These are phyloP conservation scores for Cetraspora pellucida DNA, from an alignment of 192 early-diverging fungal species.

Conservation along the genomic window DNA sequence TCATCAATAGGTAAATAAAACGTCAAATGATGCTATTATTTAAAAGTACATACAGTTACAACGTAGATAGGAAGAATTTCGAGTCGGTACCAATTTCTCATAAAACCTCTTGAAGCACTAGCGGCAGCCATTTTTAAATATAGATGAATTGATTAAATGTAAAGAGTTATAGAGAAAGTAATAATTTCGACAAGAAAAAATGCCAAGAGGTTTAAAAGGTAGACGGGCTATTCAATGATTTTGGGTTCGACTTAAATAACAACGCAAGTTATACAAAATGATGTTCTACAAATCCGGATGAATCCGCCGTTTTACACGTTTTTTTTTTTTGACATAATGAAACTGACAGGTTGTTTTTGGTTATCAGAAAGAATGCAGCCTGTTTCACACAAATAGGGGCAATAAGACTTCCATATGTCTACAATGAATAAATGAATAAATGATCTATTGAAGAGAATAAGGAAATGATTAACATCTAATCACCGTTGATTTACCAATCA, in stretches of 20 bases:
- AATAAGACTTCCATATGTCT: too few species aligned
- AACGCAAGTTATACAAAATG: too few species aligned
- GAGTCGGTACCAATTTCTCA: conserved; percentile 58
- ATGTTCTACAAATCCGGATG: neutral
- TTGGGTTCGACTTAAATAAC: too few species aligned
- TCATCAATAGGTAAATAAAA: neutral
- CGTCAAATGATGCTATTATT: neutral
- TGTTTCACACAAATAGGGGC: too few species aligned
- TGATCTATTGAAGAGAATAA: too few species aligned
- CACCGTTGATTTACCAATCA: too few species aligned
- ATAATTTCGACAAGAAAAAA: neutral
- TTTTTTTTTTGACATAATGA: too few species aligned
- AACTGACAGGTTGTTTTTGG: too few species aligned
- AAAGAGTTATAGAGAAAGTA: neutral
- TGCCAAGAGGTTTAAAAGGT: neutral
- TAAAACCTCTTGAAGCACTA: conserved; percentile 42
- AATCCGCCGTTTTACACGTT: neutral
- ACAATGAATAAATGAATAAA: too few species aligned
- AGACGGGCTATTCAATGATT: neutral
- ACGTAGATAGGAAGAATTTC: conserved; percentile 65
- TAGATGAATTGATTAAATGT: neutral
- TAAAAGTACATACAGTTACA: conserved; percentile 29
- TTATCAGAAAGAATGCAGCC: too few species aligned
- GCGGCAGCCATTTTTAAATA: conserved; percentile 48
- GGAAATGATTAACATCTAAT: too few species aligned